Percentiles rank a stretch among this genome's conserved stretches.
These are phyloP conservation scores for Fraxinus ornus DNA, from an alignment of 305 asterid genomes.

Conservation along the genomic window DNA sequence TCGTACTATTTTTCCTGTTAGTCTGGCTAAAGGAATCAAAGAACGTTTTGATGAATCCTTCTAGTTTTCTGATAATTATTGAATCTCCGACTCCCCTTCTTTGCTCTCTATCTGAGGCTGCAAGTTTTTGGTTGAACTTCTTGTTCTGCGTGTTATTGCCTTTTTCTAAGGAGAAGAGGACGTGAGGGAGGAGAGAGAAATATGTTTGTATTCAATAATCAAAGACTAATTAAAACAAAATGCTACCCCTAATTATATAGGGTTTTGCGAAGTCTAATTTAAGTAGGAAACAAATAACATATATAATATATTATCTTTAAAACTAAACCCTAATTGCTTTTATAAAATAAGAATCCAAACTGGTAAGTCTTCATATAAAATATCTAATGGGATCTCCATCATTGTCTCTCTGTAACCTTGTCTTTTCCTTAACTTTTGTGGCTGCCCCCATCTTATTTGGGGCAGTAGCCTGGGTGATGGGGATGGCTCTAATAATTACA, in stretches of 20 bases:
- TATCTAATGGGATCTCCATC: not conserved
- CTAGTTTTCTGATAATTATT: constrained; percentile 14
- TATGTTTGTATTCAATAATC: not conserved
- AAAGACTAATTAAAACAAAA: not conserved
- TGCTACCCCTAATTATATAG: not conserved
- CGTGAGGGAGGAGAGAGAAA: not conserved
- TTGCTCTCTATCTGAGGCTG: constrained; percentile 1
- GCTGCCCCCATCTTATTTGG: not conserved
- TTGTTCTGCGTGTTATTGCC: not conserved
- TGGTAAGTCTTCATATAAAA: not conserved
- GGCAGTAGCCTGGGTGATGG: not conserved
- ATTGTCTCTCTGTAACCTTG: too few species aligned
- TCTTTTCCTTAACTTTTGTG: not conserved
- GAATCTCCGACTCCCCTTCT: not conserved
- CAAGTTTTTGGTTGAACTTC: constrained; percentile 1
- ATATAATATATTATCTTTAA: not conserved
- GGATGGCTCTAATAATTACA: not conserved
- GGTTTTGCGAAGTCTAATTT: not conserved
- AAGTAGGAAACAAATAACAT: not conserved
- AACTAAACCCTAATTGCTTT: not conserved
- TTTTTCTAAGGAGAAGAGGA: not conserved
- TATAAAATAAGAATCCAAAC: not conserved
- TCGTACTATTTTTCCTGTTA: not conserved
- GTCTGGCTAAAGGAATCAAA: not conserved
- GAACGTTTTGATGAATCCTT: not conserved